Conservation (phyloP, 2,329 filamentous ascomycete species). For the Seiridium cupressi region DNA sequence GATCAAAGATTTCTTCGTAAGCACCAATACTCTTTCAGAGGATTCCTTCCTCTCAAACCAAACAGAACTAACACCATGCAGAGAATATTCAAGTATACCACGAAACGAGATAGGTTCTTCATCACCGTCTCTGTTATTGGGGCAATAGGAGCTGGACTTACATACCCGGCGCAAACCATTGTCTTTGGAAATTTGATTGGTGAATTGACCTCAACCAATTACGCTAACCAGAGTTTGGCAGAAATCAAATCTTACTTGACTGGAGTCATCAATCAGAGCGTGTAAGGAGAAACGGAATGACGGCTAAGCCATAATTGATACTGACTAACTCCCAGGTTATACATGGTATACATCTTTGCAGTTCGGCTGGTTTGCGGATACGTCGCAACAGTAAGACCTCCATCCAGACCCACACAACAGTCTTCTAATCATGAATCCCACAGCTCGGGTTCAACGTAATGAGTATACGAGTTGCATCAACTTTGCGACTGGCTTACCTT, state of each 20-base stretch:
- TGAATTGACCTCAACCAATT: constrained; percentile 37
- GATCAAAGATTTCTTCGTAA: constrained; percentile 21
- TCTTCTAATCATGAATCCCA: neutral
- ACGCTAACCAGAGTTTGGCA: constrained; percentile 8
- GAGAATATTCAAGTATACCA: constrained; percentile 26
- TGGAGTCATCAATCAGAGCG: constrained; percentile 40
- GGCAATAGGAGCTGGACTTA: constrained; percentile 24
- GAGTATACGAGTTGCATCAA: constrained; percentile 58
- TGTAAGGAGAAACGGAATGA: constrained; percentile 30
- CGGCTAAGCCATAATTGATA: neutral
- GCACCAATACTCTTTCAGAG: neutral
- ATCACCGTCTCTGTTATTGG: constrained; percentile 20
- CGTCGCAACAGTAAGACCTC: constrained; percentile 47
- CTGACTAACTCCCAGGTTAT: constrained; percentile 44
- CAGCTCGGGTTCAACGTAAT: constrained; percentile 60
- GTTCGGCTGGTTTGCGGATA: constrained; percentile 64
- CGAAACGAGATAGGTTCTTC: constrained; percentile 22
- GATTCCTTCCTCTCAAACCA: neutral
- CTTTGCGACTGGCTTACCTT: constrained; percentile 64
- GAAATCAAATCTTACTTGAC: constrained; percentile 19
- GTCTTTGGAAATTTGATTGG: constrained; percentile 51
- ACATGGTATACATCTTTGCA: constrained; percentile 70
- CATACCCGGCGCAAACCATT: constrained; percentile 50
- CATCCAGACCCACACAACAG: neutral
- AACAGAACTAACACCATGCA: neutral